Evolutionary conservation across 495 filamentous ascomycete genomes (phyloP).

Genomic region (Peziza echinospora): DNA sequence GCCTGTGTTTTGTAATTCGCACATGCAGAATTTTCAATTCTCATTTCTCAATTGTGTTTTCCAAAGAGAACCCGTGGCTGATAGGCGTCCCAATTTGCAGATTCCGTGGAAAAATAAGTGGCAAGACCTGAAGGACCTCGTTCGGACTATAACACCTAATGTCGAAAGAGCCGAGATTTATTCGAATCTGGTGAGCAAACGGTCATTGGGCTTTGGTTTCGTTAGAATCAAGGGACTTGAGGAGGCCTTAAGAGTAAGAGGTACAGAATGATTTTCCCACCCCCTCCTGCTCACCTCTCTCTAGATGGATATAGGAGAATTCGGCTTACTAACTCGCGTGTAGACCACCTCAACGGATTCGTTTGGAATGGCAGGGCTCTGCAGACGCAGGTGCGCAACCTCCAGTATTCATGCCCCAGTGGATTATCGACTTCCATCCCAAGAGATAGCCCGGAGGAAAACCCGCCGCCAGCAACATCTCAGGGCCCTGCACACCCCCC

Average conservation of each 20-base stretch:
- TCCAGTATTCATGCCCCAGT: slow-evolving; percentile 5
- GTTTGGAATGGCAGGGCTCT: slow-evolving; percentile 9
- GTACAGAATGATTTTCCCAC: slow-evolving; percentile 2
- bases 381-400: slow-evolving; percentile 6
- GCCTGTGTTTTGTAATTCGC: no score
- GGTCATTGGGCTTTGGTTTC: slow-evolving; percentile 8
- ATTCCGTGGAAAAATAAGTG: slow-evolving; percentile 9
- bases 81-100: no score
- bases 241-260: slow-evolving; percentile 8
- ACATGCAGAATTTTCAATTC: no score
- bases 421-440: no score
- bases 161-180: slow-evolving; percentile 8
- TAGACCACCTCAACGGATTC: slow-evolving; percentile 4
- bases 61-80: no score
- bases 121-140: slow-evolving; percentile 13
- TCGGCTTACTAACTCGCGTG: no score
- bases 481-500: no score
- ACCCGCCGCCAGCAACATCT: no score
- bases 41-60: no score
- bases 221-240: slow-evolving; percentile 7
- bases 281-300: no score
- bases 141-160: slow-evolving; percentile 5
- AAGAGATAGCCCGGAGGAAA: no score
- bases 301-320: no score
- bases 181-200: slow-evolving; percentile 1